Conservation (phyloP, 495 filamentous ascomycete species). For the Trichoderma asperelloides region DNA sequence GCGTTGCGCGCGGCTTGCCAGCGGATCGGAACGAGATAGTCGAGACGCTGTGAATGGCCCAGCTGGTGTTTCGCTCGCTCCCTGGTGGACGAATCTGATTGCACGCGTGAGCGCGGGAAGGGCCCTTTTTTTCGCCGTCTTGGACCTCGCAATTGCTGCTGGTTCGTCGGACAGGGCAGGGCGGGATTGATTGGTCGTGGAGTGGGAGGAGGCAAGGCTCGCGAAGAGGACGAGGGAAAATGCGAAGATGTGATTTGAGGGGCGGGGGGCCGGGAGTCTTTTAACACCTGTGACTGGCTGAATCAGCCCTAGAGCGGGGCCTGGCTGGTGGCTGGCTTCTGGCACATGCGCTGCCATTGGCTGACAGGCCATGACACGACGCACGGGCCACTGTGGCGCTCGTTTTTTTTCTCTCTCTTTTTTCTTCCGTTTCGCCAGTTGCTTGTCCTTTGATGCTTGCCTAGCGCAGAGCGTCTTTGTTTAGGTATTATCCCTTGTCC, state of each 20-base stretch:
- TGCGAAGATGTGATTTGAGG: slow-evolving; percentile 34
- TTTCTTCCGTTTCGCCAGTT: background rate
- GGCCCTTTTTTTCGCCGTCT: slow-evolving; percentile 11
- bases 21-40: slow-evolving; percentile 8
- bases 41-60: slow-evolving; percentile 11
- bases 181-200: slow-evolving; percentile 32
- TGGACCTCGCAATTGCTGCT: slow-evolving; percentile 1
- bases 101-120: slow-evolving; percentile 4
- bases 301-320: slow-evolving; percentile 23
- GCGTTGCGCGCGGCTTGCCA: background rate
- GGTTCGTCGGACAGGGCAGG: background rate
- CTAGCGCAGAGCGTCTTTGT: background rate
- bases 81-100: slow-evolving; percentile 5
- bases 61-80: background rate
- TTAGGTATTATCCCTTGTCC: background rate
- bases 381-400: background rate
- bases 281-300: slow-evolving; percentile 37
- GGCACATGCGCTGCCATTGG: background rate
- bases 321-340: slow-evolving; percentile 15
- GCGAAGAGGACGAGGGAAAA: slow-evolving; percentile 22
- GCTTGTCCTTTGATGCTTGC: background rate
- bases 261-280: slow-evolving; percentile 22
- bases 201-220: slow-evolving; percentile 21
- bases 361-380: background rate
- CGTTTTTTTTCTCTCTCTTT: background rate